A percentile compares a stretch with the other conserved stretches of the same genome.
Conservation (phyloP, 208 protist genomes). For the Crithidia mellificae region DNA sequence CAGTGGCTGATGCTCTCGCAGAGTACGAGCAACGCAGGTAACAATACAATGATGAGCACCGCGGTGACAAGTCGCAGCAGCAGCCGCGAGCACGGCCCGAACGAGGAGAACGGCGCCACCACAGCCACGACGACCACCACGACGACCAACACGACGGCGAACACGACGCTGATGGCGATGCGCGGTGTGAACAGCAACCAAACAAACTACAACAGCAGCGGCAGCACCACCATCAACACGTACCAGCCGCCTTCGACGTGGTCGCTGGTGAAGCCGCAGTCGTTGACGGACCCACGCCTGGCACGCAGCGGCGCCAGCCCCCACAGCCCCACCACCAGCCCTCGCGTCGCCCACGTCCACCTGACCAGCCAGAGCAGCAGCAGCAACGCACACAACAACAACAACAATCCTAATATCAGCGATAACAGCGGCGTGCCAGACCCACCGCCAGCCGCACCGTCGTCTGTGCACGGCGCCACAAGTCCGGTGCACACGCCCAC, state of each 20-base stretch:
- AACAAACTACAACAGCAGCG: conserved; percentile 1
- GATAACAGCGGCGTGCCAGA: background rate
- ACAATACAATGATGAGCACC: conserved; percentile 4
- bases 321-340: background rate
- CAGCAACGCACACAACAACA: background rate
- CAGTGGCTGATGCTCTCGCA: conserved; percentile 22
- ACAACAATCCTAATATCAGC: no score
- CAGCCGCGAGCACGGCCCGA: conserved; percentile 6
- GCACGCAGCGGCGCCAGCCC: background rate
- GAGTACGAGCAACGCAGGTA: conserved; percentile 6
- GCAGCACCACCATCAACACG: background rate
- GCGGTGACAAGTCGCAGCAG: conserved; percentile 7
- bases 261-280: conserved; percentile 12
- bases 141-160: background rate
- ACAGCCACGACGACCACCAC: background rate
- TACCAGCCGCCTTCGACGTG: conserved; percentile 12
- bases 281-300: background rate
- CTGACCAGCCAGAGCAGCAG: background rate
- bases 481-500: background rate
- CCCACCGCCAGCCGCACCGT: background rate
- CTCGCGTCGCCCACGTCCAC: background rate
- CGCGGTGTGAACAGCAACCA: conserved; percentile 1
- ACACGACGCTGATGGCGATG: background rate
- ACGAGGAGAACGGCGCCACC: background rate
- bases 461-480: background rate